phyloP scores from a whole-genome alignment of 2,329 filamentous ascomycete species.

The Elsinoe australis region DNA sequence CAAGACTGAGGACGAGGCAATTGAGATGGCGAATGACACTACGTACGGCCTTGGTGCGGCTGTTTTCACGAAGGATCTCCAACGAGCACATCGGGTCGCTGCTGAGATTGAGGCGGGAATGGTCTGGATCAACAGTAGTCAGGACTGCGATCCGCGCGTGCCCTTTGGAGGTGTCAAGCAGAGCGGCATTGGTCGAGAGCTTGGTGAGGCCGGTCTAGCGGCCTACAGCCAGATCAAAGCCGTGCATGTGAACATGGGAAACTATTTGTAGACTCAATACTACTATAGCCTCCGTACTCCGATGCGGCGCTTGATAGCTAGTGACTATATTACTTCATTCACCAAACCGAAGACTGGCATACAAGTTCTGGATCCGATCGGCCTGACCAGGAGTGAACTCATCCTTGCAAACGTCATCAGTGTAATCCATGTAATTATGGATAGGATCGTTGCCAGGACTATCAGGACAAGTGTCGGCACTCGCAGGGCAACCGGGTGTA shows the following conservation, averaged over 20 bases:
- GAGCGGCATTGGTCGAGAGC: slow-evolving; percentile 32
- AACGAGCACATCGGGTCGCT: slow-evolving; percentile 37
- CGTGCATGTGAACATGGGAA: slow-evolving; percentile 22
- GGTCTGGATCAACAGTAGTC: slow-evolving; percentile 41
- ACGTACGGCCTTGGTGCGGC: slow-evolving; percentile 38
- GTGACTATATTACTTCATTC: no score
- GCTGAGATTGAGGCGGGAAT: slow-evolving; percentile 40
- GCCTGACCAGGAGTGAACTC: not conserved
- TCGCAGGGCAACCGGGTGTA: slow-evolving; percentile 45
- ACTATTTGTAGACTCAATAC: no score
- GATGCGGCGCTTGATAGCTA: no score
- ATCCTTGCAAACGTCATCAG: not conserved
- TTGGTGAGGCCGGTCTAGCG: slow-evolving; percentile 22
- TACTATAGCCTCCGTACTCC: no score
- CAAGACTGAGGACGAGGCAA: not conserved
- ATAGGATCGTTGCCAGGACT: slow-evolving; percentile 41
- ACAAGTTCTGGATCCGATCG: not conserved
- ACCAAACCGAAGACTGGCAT: not conserved
- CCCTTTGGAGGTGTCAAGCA: slow-evolving; percentile 34
- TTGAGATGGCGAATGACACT: slow-evolving; percentile 35
- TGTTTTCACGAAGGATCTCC: slow-evolving; percentile 38
- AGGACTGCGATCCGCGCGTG: slow-evolving; percentile 36
- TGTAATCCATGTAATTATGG: slow-evolving; percentile 46
- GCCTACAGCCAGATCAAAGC: slow-evolving; percentile 21
- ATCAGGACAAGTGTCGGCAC: slow-evolving; percentile 43